Conservation (phyloP, 176 grass and related monocot genomes). For the Oryza nivara region DNA sequence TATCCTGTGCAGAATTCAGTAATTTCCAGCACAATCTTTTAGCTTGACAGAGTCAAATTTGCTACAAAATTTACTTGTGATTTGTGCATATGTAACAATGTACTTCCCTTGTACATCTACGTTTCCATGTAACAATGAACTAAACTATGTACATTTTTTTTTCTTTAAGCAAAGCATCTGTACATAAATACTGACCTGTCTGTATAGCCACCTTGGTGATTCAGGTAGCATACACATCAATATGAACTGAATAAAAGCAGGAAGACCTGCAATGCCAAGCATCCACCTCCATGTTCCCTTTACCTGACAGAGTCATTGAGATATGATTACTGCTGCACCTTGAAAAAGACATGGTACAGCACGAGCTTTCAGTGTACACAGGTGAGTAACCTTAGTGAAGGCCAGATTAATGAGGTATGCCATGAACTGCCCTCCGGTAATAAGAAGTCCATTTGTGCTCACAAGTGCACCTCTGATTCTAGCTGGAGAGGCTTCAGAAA, state of each 20-base stretch:
- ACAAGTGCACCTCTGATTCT: conserved; percentile 90
- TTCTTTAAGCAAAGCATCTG: neutral
- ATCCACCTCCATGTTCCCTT: conserved; percentile 97
- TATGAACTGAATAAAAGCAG: conserved; percentile 81
- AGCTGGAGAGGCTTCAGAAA: conserved; percentile 95
- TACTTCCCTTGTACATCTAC: neutral
- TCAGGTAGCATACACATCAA: conserved; percentile 91
- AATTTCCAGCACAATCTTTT: neutral
- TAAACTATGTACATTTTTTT: neutral
- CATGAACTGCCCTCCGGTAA: conserved; percentile 94
- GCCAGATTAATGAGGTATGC: conserved; percentile 96
- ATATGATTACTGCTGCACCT: neutral
- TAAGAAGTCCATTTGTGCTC: conserved; percentile 89
- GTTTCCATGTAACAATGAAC: too few species aligned
- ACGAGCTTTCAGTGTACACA: neutral
- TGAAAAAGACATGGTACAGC: neutral
- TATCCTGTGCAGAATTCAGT: conserved; percentile 59
- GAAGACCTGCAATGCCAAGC: conserved; percentile 90
- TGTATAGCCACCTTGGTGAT: conserved; percentile 94
- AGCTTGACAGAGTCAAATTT: neutral
- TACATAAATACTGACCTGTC: conserved; percentile 56
- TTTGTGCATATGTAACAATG: neutral
- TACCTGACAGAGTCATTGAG: conserved; percentile 38
- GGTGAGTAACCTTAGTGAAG: conserved; percentile 73
- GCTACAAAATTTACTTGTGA: neutral